Evolutionary conservation across 345 rosid genomes (phyloP), one percentile per base, ranked within the genome.

Genomic region (Lepidium africanum): DNA sequence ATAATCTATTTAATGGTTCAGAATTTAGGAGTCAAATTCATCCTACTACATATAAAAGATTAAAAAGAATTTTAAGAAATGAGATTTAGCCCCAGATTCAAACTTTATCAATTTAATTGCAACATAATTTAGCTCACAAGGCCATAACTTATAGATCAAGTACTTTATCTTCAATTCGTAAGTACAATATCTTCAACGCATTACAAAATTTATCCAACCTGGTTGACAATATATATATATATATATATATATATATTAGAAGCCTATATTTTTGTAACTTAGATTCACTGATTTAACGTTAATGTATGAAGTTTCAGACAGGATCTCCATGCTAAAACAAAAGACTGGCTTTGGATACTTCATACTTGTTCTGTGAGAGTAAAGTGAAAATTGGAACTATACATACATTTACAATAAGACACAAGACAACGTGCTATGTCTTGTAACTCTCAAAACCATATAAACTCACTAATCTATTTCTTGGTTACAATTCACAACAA

Each of bases 341-440:
- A 23, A 27, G 16, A 55, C n/a, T 50, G 21, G 59, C 78, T 69
- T 75, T 39, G 65, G 78, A 75, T 75, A 16, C 78, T 68, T 74
- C 74, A 75, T 75, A 16, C 78, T 68, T 74, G 35, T 54, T 47
- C 17, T 61, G 53, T 54, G 74, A 46, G 69, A 47, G 65, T 60
- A n/a, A n/a, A 67, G 64, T 60, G 68, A 74, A 38, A 55, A 63
- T 12, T 19, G 45, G 27, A 54, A 58, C 53, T 45, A 54, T 53
- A 45, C 25, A 65, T 36, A 42, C 32, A 50, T 59, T 52, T 60
- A 61, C 74, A 74, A 60, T 46, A 68, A 53, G 78, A 75, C 78
- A 74, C 47, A 61, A 45, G 60, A 59, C 54, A 75, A 69, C 74
- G 74, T 68, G 78, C 78, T 39, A 62, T 68, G 78, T 75, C 78